Evolutionary conservation across 306 rosid genomes (phyloP).

Genomic region (Rosa chinensis): DNA sequence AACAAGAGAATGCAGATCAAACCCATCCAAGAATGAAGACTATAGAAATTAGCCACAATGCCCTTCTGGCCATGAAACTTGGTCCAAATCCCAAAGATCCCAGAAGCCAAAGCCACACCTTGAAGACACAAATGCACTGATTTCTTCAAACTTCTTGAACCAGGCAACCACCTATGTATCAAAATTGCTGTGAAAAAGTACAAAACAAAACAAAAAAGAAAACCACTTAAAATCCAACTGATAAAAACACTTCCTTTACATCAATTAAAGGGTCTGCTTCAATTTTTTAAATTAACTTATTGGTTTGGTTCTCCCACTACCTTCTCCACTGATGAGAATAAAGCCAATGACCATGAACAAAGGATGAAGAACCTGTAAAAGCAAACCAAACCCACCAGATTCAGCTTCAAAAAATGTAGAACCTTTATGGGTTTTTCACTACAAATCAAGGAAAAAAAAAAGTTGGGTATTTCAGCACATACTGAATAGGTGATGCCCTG

Average conservation of each 20-base stretch:
- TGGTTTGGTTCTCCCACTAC: constrained; percentile 33
- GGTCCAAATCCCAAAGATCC: constrained; percentile 85
- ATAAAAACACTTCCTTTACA: background rate
- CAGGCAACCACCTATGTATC: constrained; percentile 85
- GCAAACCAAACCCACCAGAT: background rate
- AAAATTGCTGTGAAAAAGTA: constrained; percentile 50
- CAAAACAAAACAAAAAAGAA: constrained; percentile 1
- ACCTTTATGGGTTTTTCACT: background rate
- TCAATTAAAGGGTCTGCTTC: background rate
- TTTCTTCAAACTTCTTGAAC: constrained; percentile 73
- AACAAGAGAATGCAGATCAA: constrained; percentile 61
- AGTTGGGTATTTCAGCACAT: background rate
- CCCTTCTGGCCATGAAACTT: constrained; percentile 63
- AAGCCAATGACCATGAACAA: constrained; percentile 88
- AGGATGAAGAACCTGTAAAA: constrained; percentile 81
- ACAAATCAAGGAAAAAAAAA: background rate
- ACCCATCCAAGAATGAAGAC: constrained; percentile 98
- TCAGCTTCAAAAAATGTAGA: background rate
- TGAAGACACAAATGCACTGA: constrained; percentile 79
- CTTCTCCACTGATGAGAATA: constrained; percentile 85
- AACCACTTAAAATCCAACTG: constrained; percentile 16
- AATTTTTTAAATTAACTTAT: background rate
- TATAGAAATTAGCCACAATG: constrained; percentile 77
- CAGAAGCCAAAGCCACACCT: constrained; percentile 79
- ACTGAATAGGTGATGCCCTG: constrained; percentile 50